Conservation (phyloP, 805 yeast species). For the Maudiozyma barnettii region DNA sequence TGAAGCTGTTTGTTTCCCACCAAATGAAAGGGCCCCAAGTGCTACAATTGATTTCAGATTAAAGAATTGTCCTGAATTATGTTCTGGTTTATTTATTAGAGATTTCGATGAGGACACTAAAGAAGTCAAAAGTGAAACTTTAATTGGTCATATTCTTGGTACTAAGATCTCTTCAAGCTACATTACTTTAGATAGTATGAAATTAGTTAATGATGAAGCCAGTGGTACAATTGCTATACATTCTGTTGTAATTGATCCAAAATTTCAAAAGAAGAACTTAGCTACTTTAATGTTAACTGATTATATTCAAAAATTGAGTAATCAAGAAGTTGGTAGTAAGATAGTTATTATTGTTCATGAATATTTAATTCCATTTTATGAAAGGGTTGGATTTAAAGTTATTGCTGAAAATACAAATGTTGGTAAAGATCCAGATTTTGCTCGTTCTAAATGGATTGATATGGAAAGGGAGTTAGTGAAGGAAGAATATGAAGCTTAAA, state of each 20-base stretch:
- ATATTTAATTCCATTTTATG: slow-evolving; percentile 64
- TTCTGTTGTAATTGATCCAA: slow-evolving; percentile 66
- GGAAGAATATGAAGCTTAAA: slow-evolving; percentile 27
- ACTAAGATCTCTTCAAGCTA: slow-evolving; percentile 45
- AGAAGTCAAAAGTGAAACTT: slow-evolving; percentile 41
- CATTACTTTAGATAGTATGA: slow-evolving; percentile 27
- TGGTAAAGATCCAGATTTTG: slow-evolving; percentile 23
- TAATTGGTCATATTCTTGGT: slow-evolving; percentile 74
- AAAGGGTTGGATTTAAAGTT: slow-evolving; percentile 68
- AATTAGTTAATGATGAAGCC: slow-evolving; percentile 49
- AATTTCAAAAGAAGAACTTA: slow-evolving; percentile 70
- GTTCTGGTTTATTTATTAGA: slow-evolving; percentile 79
- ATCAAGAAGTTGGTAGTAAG: slow-evolving; percentile 75
- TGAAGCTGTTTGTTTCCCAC: slow-evolving; percentile 63
- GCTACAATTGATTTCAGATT: slow-evolving; percentile 63
- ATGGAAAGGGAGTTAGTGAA: slow-evolving; percentile 31
- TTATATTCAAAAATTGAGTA: slow-evolving; percentile 79
- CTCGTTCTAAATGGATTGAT: slow-evolving; percentile 26
- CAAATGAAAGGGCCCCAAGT: slow-evolving; percentile 55
- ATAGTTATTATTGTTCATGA: slow-evolving; percentile 68
- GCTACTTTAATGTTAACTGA: slow-evolving; percentile 81
- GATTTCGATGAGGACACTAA: slow-evolving; percentile 37
- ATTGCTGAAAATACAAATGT: slow-evolving; percentile 42
- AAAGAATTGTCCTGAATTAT: slow-evolving; percentile 77
- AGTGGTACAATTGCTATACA: slow-evolving; percentile 74